Conservation (phyloP, 495 filamentous ascomycete species). For the Ascodesmis nigricans region DNA sequence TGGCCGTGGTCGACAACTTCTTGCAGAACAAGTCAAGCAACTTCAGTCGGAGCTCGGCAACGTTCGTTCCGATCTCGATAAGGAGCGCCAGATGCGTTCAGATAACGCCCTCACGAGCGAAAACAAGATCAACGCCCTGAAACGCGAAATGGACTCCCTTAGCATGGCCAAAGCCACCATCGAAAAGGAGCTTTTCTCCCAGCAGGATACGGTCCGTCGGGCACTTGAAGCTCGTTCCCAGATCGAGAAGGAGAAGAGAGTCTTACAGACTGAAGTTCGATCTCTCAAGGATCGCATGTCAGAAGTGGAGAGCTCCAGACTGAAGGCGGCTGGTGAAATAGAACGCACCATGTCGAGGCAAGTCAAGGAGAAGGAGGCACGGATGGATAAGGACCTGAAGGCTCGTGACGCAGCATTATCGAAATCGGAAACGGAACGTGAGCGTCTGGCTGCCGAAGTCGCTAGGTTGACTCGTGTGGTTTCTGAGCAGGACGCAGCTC, state of each 20-base stretch:
- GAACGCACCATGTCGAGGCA: slow-evolving; percentile 58
- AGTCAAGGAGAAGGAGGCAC: slow-evolving; percentile 62
- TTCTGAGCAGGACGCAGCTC: slow-evolving; percentile 75
- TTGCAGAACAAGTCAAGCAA: slow-evolving; percentile 72
- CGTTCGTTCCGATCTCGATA: slow-evolving; percentile 68
- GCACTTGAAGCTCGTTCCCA: slow-evolving; percentile 56
- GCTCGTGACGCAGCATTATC: slow-evolving; percentile 43
- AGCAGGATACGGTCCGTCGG: slow-evolving; percentile 79
- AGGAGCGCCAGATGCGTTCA: slow-evolving; percentile 85
- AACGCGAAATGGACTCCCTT: slow-evolving; percentile 65
- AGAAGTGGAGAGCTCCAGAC: slow-evolving; percentile 60
- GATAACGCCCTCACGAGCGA: slow-evolving; percentile 83
- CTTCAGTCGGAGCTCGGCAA: slow-evolving; percentile 67
- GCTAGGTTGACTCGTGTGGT: slow-evolving; percentile 67
- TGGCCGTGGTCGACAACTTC: slow-evolving; percentile 58
- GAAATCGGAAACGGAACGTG: slow-evolving; percentile 54
- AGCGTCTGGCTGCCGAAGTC: slow-evolving; percentile 47
- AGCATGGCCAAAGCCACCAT: slow-evolving; percentile 93
- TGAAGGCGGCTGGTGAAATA: slow-evolving; percentile 56
- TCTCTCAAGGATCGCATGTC: slow-evolving; percentile 62
- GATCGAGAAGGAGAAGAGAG: slow-evolving; percentile 71
- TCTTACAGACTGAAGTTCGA: slow-evolving; percentile 65
- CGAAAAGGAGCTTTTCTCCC: slow-evolving; percentile 95
- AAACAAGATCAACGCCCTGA: slow-evolving; percentile 60
- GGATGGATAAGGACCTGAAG: slow-evolving; percentile 56